phyloP scores from a whole-genome alignment of 192 early-diverging fungal species.

The Jimgerdemannia flammicorona region DNA sequence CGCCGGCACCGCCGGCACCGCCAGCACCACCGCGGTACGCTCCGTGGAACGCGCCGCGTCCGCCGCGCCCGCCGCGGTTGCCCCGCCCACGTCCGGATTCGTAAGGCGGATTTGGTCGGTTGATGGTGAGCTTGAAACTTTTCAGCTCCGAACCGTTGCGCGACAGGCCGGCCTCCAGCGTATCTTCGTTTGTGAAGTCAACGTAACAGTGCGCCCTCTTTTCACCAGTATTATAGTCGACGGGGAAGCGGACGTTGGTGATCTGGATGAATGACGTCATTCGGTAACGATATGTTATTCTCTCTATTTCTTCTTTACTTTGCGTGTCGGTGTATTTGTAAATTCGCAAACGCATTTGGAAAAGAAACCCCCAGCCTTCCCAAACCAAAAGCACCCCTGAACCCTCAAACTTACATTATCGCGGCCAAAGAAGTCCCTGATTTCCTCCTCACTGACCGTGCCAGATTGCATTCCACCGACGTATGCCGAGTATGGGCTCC shows the following conservation, averaged over 20 bases:
- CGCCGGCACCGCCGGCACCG: neutral
- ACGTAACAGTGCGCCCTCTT: slow-evolving; percentile 35
- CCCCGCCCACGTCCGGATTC: slow-evolving; percentile 17
- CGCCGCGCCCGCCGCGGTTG: slow-evolving; percentile 13
- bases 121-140: slow-evolving; percentile 28
- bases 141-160: slow-evolving; percentile 23
- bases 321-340: no score
- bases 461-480: slow-evolving; percentile 26
- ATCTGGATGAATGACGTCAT: slow-evolving; percentile 5
- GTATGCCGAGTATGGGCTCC: slow-evolving; percentile 22
- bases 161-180: slow-evolving; percentile 23
- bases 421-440: slow-evolving; percentile 28
- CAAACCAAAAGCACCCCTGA: no score
- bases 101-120: slow-evolving; percentile 18
- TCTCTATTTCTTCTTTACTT: no score
- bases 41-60: neutral
- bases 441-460: slow-evolving; percentile 30
- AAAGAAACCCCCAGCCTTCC: no score
- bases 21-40: neutral
- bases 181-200: slow-evolving; percentile 20
- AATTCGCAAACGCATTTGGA: no score
- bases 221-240: slow-evolving; percentile 21
- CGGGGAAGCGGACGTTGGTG: slow-evolving; percentile 26
- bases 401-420: slow-evolving; percentile 21
- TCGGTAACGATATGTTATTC: no score